Conservation (phyloP, 192 early-diverging fungal genomes). For the Spinellus fusiger region DNA sequence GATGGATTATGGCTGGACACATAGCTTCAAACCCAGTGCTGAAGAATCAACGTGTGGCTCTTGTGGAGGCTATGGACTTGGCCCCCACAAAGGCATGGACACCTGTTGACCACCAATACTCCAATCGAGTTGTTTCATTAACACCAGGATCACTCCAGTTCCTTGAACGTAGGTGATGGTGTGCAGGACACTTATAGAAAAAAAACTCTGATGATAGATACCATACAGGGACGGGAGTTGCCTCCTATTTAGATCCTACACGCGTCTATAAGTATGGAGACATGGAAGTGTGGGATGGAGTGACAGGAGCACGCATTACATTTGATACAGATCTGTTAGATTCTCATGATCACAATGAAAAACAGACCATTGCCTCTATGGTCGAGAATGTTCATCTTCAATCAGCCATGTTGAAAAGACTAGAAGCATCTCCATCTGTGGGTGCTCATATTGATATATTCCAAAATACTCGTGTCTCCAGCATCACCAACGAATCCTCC, state of each 20-base stretch:
- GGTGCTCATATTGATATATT: conserved; percentile 54
- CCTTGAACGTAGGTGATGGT: conserved; percentile 37
- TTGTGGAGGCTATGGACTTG: conserved; percentile 79
- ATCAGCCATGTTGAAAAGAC: conserved; percentile 52
- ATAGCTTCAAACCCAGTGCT: conserved; percentile 17
- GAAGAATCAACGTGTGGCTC: conserved; percentile 51
- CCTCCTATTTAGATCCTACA: conserved; percentile 51
- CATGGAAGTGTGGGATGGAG: conserved; percentile 80
- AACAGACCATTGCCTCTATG: conserved; percentile 68
- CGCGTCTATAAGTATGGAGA: conserved; percentile 59
- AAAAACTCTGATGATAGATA: not conserved
- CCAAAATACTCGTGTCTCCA: conserved; percentile 61
- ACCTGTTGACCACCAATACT: conserved; percentile 50
- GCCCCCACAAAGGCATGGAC: conserved; percentile 45
- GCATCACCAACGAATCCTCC: conserved; percentile 10
- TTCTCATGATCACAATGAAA: conserved; percentile 13
- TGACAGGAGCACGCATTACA: conserved; percentile 53
- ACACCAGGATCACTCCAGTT: conserved; percentile 64
- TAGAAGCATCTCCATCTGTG: conserved; percentile 27
- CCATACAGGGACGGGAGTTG: conserved; percentile 52
- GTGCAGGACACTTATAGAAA: not conserved
- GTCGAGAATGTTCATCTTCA: conserved; percentile 85
- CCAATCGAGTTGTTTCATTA: conserved; percentile 79
- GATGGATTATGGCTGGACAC: not conserved
- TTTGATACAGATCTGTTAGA: conserved; percentile 49